These are phyloP conservation scores for Pythium apleroticum DNA, from an alignment of 352 stramenopile species.

Conservation along the genomic window DNA sequence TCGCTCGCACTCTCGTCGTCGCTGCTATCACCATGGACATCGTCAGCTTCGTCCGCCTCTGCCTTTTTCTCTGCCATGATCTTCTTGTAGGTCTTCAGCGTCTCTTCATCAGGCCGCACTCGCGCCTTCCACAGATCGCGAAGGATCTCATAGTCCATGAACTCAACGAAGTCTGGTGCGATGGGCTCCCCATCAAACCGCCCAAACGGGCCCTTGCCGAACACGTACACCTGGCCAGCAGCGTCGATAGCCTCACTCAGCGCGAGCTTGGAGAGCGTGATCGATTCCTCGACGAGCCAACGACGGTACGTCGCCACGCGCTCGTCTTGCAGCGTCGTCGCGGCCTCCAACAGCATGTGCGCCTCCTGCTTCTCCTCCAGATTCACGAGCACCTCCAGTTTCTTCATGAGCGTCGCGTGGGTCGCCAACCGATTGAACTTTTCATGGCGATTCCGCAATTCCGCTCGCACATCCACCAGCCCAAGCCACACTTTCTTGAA, in stretches of 20 bases:
- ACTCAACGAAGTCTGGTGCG: constrained; percentile 68
- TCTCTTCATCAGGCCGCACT: constrained; percentile 37
- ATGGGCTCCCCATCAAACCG: constrained; percentile 60
- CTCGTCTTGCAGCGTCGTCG: constrained; percentile 52
- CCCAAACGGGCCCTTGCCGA: constrained; percentile 63
- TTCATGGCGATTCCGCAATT: constrained; percentile 59
- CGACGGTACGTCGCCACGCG: constrained; percentile 41
- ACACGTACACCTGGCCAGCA: constrained; percentile 77
- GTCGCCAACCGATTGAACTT: constrained; percentile 70
- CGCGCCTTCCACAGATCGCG: constrained; percentile 55
- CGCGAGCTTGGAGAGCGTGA: constrained; percentile 40
- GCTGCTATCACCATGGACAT: background rate
- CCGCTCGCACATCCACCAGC: constrained; percentile 67
- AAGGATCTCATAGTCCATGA: constrained; percentile 65
- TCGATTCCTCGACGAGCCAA: constrained; percentile 49
- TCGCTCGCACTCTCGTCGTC: background rate
- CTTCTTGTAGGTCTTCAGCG: constrained; percentile 11
- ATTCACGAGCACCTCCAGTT: constrained; percentile 61
- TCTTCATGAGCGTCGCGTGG: constrained; percentile 48
- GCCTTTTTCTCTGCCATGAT: constrained; percentile 9
- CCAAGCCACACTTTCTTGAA: constrained; percentile 73
- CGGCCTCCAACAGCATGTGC: constrained; percentile 52
- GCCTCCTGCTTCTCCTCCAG: constrained; percentile 71
- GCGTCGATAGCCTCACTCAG: constrained; percentile 66
- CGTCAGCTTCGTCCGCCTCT: background rate